phyloP scores from a whole-genome alignment of 129 eudicot species.

The Saposhnikovia divaricata region DNA sequence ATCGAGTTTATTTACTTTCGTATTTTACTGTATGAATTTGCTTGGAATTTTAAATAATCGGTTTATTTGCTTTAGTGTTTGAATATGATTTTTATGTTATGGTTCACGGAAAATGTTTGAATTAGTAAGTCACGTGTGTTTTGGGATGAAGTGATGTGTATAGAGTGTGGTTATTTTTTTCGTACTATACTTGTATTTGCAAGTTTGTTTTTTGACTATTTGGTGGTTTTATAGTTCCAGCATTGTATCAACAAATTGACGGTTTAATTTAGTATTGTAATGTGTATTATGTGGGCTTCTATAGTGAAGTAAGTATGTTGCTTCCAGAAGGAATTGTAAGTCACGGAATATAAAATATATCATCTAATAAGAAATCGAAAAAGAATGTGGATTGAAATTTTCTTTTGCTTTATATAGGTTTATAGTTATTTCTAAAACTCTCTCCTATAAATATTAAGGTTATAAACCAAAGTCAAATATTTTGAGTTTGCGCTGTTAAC shows the following conservation, averaged over 20 bases:
- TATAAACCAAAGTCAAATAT: background rate
- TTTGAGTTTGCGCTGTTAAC: background rate
- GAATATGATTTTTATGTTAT: background rate
- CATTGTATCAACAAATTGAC: background rate
- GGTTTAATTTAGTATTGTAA: background rate
- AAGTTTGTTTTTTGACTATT: background rate
- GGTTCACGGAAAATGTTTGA: background rate
- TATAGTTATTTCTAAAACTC: background rate
- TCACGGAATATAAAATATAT: background rate
- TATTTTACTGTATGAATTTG: background rate
- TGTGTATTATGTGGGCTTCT: background rate
- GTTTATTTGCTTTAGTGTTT: background rate
- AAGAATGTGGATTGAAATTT: background rate
- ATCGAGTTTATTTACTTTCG: background rate
- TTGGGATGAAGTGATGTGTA: background rate
- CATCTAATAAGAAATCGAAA: background rate
- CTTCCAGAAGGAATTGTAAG: background rate
- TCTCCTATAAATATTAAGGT: background rate
- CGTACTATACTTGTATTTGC: background rate
- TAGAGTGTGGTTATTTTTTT: background rate
- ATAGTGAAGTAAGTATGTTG: background rate
- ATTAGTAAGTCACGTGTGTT: background rate
- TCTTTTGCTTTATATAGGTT: background rate
- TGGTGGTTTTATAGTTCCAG: background rate
- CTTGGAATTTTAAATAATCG: background rate